A percentile compares a stretch with the other conserved stretches of the same genome.
Evolutionary conservation across 768 basidiomycete genomes (phyloP).

Genomic region (Lactarius indigo): DNA sequence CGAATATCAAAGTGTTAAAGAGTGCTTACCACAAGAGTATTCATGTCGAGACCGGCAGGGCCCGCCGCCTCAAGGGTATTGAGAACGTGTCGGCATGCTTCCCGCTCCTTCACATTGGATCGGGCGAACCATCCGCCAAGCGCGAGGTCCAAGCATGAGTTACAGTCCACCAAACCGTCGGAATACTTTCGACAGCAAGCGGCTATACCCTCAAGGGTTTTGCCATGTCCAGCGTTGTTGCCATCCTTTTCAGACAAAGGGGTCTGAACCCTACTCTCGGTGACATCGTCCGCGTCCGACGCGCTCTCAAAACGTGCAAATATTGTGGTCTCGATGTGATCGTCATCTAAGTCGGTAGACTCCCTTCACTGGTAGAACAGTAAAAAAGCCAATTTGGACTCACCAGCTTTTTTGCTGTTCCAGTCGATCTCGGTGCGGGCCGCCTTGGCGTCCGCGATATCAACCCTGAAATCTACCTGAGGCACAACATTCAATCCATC

Average conservation of each 20-base stretch:
- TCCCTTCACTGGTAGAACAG: background rate
- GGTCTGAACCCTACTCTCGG: background rate
- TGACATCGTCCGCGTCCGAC: conserved; percentile 5
- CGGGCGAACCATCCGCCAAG: conserved; percentile 27
- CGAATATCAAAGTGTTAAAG: background rate
- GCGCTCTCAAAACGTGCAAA: conserved; percentile 38
- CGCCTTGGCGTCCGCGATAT: conserved; percentile 55
- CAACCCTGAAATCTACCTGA: conserved; percentile 71
- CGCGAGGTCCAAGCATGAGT: conserved; percentile 30
- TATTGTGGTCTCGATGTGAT: conserved; percentile 74
- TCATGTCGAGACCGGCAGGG: conserved; percentile 29
- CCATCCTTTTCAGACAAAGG: conserved; percentile 4
- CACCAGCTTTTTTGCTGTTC: conserved; percentile 89
- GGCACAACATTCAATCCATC: conserved; percentile 4
- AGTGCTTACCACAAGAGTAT: conserved; percentile 31
- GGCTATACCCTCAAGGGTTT: conserved; percentile 37
- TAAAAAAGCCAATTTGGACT: conserved; percentile 20
- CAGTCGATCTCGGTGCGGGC: conserved; percentile 62
- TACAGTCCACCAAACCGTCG: conserved; percentile 34
- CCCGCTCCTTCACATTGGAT: conserved; percentile 16
- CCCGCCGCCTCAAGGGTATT: conserved; percentile 13
- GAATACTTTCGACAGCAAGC: conserved; percentile 45
- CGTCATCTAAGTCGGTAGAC: conserved; percentile 55
- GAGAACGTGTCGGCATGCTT: background rate
- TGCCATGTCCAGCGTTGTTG: conserved; percentile 39